These are phyloP conservation scores for Barbatosphaeria neglecta DNA, from an alignment of 495 filamentous ascomycete species.

Conservation along the genomic window DNA sequence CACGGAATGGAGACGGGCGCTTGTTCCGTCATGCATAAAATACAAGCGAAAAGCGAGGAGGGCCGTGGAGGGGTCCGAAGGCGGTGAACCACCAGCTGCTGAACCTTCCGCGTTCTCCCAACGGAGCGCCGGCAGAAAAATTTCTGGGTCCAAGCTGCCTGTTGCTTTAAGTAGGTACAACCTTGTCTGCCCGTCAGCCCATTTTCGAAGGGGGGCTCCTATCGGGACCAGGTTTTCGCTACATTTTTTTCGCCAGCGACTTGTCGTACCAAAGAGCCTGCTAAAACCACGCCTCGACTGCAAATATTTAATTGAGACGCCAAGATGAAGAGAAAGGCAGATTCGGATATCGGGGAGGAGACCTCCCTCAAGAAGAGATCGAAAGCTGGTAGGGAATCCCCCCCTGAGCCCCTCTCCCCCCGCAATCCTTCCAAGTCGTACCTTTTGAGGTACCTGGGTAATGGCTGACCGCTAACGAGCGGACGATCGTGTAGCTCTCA, in stretches of 20 bases:
- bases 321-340: conserved; percentile 39
- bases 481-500: conserved; percentile 22
- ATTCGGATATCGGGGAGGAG: conserved; percentile 17
- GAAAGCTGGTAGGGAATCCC: conserved; percentile 26
- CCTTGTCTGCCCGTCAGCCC: neutral
- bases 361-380: conserved; percentile 30
- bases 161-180: no score
- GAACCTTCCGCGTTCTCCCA: neutral
- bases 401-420: neutral
- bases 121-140: neutral
- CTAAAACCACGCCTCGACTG: neutral
- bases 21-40: neutral
- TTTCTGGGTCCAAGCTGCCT: neutral
- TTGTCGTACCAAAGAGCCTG: no score
- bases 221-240: neutral
- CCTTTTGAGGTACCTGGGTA: conserved; percentile 4
- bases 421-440: no score
- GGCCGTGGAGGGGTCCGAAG: neutral
- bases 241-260: neutral
- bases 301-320: conserved; percentile 9
- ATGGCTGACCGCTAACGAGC: conserved; percentile 5
- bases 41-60: neutral
- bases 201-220: neutral
- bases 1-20: neutral
- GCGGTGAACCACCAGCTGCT: neutral